Conservation (phyloP, 768 basidiomycete species). For the Trametes coccinea region DNA sequence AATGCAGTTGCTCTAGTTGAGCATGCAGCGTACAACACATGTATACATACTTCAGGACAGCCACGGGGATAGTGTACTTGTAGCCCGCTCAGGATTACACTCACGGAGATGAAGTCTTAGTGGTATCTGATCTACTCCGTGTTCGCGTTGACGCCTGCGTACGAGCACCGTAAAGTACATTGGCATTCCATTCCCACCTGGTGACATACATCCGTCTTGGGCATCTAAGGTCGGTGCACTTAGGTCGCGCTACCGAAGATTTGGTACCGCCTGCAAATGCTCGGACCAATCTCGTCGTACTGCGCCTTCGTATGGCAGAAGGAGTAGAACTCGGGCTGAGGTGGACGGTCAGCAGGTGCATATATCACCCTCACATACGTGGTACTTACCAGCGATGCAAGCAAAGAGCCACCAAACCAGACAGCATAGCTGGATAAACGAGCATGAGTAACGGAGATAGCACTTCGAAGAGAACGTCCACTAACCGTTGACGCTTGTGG, state of each 20-base stretch:
- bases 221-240: neutral
- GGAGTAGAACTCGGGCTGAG: constrained; percentile 90
- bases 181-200: constrained; percentile 14
- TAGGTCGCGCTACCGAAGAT: constrained; percentile 90
- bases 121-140: neutral
- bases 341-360: neutral
- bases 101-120: neutral
- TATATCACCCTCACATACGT: neutral
- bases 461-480: neutral
- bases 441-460: constrained; percentile 3
- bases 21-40: neutral
- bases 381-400: constrained; percentile 83
- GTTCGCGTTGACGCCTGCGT: neutral
- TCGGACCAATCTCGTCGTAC: constrained; percentile 91
- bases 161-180: constrained; percentile 18
- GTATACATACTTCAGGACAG: neutral
- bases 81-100: neutral
- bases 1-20: constrained; percentile 91
- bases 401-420: constrained; percentile 95
- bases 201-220: constrained; percentile 15
- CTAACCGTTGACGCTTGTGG: constrained; percentile 92
- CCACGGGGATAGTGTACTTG: neutral
- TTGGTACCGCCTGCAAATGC: constrained; percentile 89
- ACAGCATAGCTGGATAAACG: constrained; percentile 71
- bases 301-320: constrained; percentile 94